Evolutionary conservation across 2,329 filamentous ascomycete genomes (phyloP).

Genomic region (Achaetomium macrosporum): DNA sequence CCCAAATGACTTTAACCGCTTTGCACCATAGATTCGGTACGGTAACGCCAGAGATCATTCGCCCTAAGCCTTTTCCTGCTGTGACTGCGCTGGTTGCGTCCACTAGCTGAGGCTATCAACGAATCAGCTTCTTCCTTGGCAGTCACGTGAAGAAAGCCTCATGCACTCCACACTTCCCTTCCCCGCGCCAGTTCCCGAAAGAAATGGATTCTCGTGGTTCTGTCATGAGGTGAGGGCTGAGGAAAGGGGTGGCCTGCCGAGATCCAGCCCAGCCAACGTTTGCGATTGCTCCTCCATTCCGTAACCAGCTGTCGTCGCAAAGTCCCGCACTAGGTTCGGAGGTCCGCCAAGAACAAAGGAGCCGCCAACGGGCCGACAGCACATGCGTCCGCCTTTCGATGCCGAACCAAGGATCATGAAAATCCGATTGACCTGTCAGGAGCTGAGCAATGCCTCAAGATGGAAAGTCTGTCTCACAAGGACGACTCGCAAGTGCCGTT

Average conservation of each 20-base stretch:
- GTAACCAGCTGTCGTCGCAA: too few relatives aligned
- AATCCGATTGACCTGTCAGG: too few relatives aligned
- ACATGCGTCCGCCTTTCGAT: too few relatives aligned
- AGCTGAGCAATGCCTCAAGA: not conserved
- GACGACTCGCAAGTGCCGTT: too few relatives aligned
- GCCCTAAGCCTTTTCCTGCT: not conserved
- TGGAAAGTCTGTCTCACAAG: not conserved
- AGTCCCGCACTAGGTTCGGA: too few relatives aligned
- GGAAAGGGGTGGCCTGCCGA: not conserved
- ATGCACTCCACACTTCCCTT: slow-evolving; percentile 24
- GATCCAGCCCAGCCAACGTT: not conserved
- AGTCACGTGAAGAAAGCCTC: slow-evolving; percentile 19
- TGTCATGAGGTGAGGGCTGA: not conserved
- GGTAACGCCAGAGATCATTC: not conserved
- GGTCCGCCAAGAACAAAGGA: too few relatives aligned
- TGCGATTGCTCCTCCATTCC: not conserved
- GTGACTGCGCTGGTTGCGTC: not conserved
- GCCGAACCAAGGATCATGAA: too few relatives aligned
- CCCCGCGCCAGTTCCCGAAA: slow-evolving; percentile 14
- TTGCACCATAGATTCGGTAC: not conserved
- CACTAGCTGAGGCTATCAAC: not conserved
- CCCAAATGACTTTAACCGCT: not conserved
- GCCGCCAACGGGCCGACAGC: too few relatives aligned
- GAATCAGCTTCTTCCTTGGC: slow-evolving; percentile 17
- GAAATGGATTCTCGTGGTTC: not conserved